A percentile compares a stretch with the other conserved stretches of the same genome.
Evolutionary conservation across 441 rosid species (phyloP).

Genomic region (Euphorbia schlechtendalii): DNA sequence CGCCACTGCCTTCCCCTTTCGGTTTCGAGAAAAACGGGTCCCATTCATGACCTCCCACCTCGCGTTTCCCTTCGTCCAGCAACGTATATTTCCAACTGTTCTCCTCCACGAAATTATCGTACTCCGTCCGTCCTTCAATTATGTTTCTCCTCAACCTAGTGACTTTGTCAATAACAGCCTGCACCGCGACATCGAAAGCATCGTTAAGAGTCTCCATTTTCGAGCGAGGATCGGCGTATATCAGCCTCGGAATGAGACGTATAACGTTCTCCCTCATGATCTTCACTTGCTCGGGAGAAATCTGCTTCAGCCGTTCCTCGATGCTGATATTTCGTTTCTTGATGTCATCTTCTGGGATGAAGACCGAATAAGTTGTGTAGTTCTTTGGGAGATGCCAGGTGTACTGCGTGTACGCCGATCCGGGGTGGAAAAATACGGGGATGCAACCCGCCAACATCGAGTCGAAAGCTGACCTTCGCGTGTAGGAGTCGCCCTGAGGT

Average conservation of each 20-base stretch:
- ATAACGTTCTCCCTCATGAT: conserved; percentile 73
- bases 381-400: conserved; percentile 94
- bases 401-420: conserved; percentile 86
- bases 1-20: conserved; percentile 40
- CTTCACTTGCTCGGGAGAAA: conserved; percentile 67
- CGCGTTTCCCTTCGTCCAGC: conserved; percentile 79
- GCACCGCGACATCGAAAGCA: conserved; percentile 79
- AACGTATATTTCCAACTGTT: conserved; percentile 91
- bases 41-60: conserved; percentile 86
- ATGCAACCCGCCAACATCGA: conserved; percentile 87
- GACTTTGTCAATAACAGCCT: conserved; percentile 75
- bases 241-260: conserved; percentile 60
- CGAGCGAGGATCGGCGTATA: conserved; percentile 78
- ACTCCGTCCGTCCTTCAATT: conserved; percentile 65
- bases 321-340: conserved; percentile 69
- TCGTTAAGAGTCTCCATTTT: conserved; percentile 62
- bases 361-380: conserved; percentile 68
- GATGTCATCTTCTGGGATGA: conserved; percentile 80
- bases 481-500: conserved; percentile 92
- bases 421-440: conserved; percentile 92
- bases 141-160: conserved; percentile 76
- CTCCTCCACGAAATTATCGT: conserved; percentile 86
- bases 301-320: conserved; percentile 61
- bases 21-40: conserved; percentile 98
- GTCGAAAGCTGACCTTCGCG: conserved; percentile 83